Evolutionary conservation across 805 yeast genomes (phyloP), one percentile per base, ranked within the genome.

Genomic region (Spathaspora arborariae): DNA sequence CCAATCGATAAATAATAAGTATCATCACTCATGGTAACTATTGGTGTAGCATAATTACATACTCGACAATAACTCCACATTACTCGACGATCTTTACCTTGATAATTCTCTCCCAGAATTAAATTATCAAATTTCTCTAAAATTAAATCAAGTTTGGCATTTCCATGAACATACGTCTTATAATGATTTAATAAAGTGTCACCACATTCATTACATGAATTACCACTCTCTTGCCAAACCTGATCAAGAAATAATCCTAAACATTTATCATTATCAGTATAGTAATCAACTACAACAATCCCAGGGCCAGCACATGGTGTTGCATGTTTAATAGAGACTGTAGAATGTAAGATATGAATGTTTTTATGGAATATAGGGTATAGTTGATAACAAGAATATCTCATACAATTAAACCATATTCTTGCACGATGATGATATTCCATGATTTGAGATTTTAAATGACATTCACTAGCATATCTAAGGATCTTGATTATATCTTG

Each of bases 301-400:
- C 81, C 88, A 0, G 99, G 99, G 0, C 98, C 98, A 36, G 82
- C 72, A 58, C 99, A 94, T 0, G 97, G 97, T 0, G 96, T 89
- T 0, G 95, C 86, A 36, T 88, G 85, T 56, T 84, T 85, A 7
- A 83, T 79, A 3, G 92, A 86, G 0, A 90, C 92, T 68, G 88
- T 80, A 1, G 96, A 86, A 57, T 85, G 88, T 20, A 92, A 68
- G 11, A 89, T 79, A 5, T 86, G 79, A 24, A 95, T 80, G 55
- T 79, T 85, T 57, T 89, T 96, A 59, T 92, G 97, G 37, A 69
- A 71, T 4, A 70, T 58, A 0, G 78, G 78, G 41, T 71, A 70
- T 10, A 72, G 56, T 45, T 72, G 75, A 46, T 69, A 70, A 5
- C 70, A 58, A 0, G 72, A 55, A 11, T 62, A 53, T 35, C 61